Evolutionary conservation across 805 yeast genomes (phyloP), one percentile per base, ranked within the genome.

Genomic region (Metschnikowia matae): DNA sequence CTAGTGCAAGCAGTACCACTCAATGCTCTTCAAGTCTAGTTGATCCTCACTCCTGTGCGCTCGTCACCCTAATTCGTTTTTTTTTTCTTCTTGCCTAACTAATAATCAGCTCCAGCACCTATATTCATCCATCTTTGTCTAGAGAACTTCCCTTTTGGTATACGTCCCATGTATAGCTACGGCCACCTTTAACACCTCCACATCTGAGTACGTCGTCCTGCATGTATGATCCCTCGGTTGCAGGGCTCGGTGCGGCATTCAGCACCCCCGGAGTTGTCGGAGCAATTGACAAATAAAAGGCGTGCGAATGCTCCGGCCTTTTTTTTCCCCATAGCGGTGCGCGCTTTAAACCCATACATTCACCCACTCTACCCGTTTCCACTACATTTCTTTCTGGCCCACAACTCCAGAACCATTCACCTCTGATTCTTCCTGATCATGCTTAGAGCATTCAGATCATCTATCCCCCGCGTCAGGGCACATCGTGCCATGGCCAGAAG

Each of bases 381-480:
- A 44, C 49, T 26, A 37, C 48, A 37, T 26, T 40, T 46, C 46
- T 46, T 40, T 38, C 48, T 44, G 34, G 49, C 29, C 34, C 29
- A 15, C 15, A 34, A 34, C 40, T 13, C 40, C 32, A 44, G 40
- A 44, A 21, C 6, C 3, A 15, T n/a, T 14, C 21, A 26, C 21
- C 34, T 15, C 32, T 23, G 14, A 44, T 13, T n/a, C 29, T 38
- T 40, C 38, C 38, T 41, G 55, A 63, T 42, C 54, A 72, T 72
- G 77, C 74, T 71, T 61, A 72, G 74, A 64, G 75, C 75, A 55
- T 69, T 72, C 56, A 72, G 63, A 65, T 60, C 69, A 55, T 65
- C 66, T 36, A 54, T 62, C 36, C 71, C 73, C 44, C 71, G 71
- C 57, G 62, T 67, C 54, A 63, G 64, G 47, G 58, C 65, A 41